A percentile compares a stretch with the other conserved stretches of the same genome.
phyloP scores from a whole-genome alignment of 768 basidiomycete species.

The Mycena floridula region DNA sequence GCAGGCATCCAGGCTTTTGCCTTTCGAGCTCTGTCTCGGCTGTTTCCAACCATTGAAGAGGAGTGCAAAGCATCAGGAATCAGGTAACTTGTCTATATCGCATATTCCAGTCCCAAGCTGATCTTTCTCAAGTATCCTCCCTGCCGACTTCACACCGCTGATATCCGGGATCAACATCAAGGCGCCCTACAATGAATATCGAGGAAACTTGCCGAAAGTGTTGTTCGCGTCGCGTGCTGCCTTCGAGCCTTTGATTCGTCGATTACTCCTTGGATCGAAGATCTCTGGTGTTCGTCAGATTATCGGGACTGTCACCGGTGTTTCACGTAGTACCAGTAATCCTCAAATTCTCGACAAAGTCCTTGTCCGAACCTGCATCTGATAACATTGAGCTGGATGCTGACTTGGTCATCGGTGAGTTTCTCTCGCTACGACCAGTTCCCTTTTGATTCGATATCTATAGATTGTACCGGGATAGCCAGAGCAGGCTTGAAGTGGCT shows the following conservation, averaged over 20 bases:
- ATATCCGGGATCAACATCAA: no score
- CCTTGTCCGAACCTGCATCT: slow-evolving; percentile 6
- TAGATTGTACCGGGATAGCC: slow-evolving; percentile 25
- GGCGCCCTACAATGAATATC: background rate
- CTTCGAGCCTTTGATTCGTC: slow-evolving; percentile 22
- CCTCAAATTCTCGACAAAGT: slow-evolving; percentile 11
- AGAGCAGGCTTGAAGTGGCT: slow-evolving; percentile 22
- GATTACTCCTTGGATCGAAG: slow-evolving; percentile 10
- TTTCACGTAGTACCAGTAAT: slow-evolving; percentile 10
- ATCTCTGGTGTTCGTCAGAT: slow-evolving; percentile 16
- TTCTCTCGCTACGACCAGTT: no score
- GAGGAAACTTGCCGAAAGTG: slow-evolving; percentile 10
- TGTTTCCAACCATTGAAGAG: slow-evolving; percentile 16
- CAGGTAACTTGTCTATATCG: no score
- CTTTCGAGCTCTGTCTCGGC: slow-evolving; percentile 3
- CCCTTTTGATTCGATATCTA: no score
- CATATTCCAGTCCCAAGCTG: no score
- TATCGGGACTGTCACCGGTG: slow-evolving; percentile 20
- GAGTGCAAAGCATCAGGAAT: slow-evolving; percentile 8
- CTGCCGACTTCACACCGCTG: no score
- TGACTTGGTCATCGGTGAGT: slow-evolving; percentile 11
- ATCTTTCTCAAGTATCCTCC: no score
- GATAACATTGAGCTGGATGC: slow-evolving; percentile 10
- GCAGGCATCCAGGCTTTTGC: slow-evolving; percentile 1
- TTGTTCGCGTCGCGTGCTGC: slow-evolving; percentile 16